Conservation (phyloP, 345 rosid species). For the Dimocarpus longan region DNA sequence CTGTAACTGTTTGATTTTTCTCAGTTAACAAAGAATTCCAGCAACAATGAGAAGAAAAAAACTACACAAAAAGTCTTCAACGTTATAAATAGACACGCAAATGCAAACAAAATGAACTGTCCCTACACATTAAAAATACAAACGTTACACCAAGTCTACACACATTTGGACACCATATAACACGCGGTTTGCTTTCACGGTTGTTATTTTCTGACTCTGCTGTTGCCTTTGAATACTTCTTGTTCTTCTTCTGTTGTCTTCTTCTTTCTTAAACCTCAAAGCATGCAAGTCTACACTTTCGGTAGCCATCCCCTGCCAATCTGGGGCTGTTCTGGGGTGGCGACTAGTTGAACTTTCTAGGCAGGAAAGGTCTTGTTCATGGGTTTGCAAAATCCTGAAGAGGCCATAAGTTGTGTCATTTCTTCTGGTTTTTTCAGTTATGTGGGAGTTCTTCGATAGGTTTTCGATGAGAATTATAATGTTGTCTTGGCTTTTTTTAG, state of each 20-base stretch:
- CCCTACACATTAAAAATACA: background rate
- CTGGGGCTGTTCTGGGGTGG: background rate
- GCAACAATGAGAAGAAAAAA: background rate
- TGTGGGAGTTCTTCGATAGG: background rate
- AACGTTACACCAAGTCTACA: background rate
- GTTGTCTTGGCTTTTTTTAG: slow-evolving; percentile 17
- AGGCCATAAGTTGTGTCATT: background rate
- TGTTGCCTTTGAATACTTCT: background rate
- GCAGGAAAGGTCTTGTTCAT: slow-evolving; percentile 2
- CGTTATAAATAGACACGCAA: background rate
- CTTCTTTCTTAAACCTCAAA: background rate
- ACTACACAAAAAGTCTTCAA: background rate
- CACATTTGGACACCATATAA: background rate
- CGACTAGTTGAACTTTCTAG: background rate
- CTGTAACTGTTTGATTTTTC: background rate
- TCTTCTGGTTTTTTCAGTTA: background rate
- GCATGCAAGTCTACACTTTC: background rate
- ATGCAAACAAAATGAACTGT: background rate
- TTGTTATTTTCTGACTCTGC: background rate
- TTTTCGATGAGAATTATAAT: slow-evolving; percentile 11
- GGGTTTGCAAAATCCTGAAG: background rate
- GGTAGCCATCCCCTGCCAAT: background rate
- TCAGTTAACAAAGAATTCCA: too few species aligned
- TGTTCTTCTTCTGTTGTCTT: too few species aligned
- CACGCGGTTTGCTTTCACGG: slow-evolving; percentile 10